Conservation (phyloP, 257 asterid genomes). For the Jaltomata sinuosa region DNA sequence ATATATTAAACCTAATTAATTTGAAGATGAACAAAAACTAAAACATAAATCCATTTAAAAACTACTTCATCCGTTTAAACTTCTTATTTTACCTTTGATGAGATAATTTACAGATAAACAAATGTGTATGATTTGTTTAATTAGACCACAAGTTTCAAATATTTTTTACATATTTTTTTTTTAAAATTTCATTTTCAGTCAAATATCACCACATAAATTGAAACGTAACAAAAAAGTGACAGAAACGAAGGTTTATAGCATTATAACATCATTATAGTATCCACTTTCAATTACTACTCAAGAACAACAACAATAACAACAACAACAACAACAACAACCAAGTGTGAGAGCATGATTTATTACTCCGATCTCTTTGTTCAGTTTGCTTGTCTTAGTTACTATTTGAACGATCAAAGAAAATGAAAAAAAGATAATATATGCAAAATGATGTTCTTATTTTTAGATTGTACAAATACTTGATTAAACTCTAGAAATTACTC, state of each 20-base stretch:
- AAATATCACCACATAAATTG: neutral
- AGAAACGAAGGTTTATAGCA: neutral
- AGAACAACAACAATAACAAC: neutral
- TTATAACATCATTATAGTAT: neutral
- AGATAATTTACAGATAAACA: neutral
- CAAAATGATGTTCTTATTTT: neutral
- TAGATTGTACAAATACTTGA: neutral
- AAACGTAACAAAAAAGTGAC: neutral
- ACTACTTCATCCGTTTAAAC: neutral
- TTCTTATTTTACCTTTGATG: neutral
- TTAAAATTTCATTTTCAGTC: neutral
- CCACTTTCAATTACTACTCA: neutral
- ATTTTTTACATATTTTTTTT: too few species aligned
- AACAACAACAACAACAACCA: neutral
- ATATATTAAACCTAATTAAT: neutral
- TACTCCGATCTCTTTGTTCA: neutral
- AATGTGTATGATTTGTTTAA: neutral
- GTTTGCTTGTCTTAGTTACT: neutral
- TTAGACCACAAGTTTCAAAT: neutral
- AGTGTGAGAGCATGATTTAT: neutral
- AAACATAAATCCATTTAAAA: neutral
- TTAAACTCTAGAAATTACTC: neutral
- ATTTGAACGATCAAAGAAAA: too few species aligned
- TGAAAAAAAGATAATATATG: neutral
- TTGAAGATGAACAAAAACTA: neutral